A percentile compares a stretch with the other conserved stretches of the same genome.
phyloP scores from a whole-genome alignment of 2,329 filamentous ascomycete species.

The Colletotrichum karsti region DNA sequence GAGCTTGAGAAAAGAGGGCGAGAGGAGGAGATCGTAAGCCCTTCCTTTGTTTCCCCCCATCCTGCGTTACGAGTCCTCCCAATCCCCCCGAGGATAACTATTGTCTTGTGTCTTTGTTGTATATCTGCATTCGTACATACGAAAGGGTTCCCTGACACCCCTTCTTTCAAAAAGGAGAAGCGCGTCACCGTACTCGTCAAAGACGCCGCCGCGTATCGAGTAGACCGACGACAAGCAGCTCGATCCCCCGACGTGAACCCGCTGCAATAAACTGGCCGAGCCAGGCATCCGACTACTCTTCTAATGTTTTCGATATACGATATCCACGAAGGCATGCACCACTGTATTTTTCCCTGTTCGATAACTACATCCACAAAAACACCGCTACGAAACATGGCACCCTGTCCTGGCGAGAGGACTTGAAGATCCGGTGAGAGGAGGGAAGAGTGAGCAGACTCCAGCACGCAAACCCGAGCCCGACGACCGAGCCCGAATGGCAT shows the following conservation, averaged over 20 bases:
- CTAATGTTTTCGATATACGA: slow-evolving; percentile 13
- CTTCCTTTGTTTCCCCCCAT: neutral
- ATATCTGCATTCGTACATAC: neutral
- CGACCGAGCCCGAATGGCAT: rapidly evolving
- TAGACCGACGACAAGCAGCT: slow-evolving; percentile 34
- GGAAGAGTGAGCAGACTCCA: neutral
- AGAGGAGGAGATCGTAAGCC: slow-evolving; percentile 82
- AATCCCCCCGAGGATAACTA: neutral
- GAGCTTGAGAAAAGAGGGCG: slow-evolving; percentile 84
- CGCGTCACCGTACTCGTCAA: slow-evolving; percentile 43
- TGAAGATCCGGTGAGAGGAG: neutral
- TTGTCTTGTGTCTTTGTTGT: neutral
- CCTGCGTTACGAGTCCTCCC: neutral
- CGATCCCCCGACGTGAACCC: neutral
- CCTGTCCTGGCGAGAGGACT: too few species aligned
- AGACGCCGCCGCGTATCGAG: slow-evolving; percentile 54
- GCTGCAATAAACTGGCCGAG: neutral
- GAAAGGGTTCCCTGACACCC: slow-evolving; percentile 20
- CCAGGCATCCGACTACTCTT: neutral
- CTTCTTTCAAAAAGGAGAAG: slow-evolving; percentile 38
- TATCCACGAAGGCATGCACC: slow-evolving; percentile 17
- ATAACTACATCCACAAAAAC: neutral
- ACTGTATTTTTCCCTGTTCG: neutral
- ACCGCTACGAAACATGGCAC: neutral
- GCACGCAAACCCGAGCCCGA: rapidly evolving